Evolutionary conservation across 2,329 filamentous ascomycete species (phyloP).

Genomic region (Arthroderma sp.): DNA sequence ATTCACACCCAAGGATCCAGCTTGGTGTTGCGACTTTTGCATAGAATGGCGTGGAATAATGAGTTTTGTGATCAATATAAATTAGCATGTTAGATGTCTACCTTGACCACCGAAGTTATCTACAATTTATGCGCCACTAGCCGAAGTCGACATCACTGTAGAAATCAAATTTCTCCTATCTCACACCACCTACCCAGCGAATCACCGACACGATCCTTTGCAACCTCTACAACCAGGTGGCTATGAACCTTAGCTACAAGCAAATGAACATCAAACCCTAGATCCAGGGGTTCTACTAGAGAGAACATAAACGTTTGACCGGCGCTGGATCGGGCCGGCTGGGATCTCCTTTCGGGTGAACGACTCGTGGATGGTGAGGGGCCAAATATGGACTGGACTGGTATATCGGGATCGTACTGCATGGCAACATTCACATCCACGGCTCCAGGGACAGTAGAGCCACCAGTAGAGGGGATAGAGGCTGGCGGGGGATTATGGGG

Average conservation of each 20-base stretch:
- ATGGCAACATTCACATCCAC: not conserved
- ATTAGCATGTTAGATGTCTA: too few species aligned
- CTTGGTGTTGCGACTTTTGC: too few species aligned
- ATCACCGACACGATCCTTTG: constrained; percentile 26
- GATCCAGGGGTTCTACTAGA: constrained; percentile 24
- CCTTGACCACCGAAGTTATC: too few species aligned
- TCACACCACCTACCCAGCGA: constrained; percentile 25
- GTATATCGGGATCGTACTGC: not conserved
- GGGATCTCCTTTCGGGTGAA: not conserved
- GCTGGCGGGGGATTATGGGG: not conserved
- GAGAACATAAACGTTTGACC: constrained; percentile 16
- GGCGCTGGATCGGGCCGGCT: not conserved
- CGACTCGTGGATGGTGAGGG: not conserved
- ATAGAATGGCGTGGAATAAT: too few species aligned
- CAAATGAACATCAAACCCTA: constrained; percentile 28
- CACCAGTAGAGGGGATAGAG: not conserved
- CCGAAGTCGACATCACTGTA: too few species aligned
- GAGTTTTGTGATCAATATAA: too few species aligned
- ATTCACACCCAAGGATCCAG: too few species aligned
- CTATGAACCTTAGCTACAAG: constrained; percentile 19
- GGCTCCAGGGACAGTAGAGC: not conserved
- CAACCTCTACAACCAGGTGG: constrained; percentile 22
- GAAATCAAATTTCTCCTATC: too few species aligned
- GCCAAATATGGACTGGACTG: constrained; percentile 1
- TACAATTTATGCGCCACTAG: too few species aligned